A percentile compares a stretch with the other conserved stretches of the same genome.
Conservation (phyloP, 208 protist species). For the Acanthamoeba lenticulata region DNA sequence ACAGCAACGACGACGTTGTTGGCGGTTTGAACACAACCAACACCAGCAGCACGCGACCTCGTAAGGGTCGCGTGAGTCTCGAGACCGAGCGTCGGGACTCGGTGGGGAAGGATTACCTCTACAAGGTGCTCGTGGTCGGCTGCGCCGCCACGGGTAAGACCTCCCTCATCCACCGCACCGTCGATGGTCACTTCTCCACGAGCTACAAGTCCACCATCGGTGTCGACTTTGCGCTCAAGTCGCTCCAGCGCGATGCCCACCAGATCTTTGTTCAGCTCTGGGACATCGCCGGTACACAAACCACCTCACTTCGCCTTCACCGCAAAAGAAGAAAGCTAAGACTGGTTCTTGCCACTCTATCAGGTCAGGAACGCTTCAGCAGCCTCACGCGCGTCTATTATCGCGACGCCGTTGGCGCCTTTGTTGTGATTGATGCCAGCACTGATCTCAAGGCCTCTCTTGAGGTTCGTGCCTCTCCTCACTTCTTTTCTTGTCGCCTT, state of each 20-base stretch:
- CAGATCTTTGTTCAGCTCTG: constrained; percentile 72
- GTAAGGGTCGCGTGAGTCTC: not conserved
- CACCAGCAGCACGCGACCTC: not conserved
- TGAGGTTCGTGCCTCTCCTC: constrained; percentile 65
- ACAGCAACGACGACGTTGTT: not conserved
- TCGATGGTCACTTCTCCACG: constrained; percentile 68
- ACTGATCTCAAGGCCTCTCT: not conserved
- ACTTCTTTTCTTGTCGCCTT: not conserved
- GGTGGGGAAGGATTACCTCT: constrained; percentile 62
- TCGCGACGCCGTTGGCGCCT: not conserved
- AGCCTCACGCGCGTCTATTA: not conserved
- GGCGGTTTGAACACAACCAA: not conserved
- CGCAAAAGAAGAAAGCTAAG: not conserved
- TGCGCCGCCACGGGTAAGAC: constrained; percentile 88
- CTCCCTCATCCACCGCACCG: constrained; percentile 76
- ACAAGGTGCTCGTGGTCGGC: constrained; percentile 83
- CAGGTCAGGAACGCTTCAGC: not conserved
- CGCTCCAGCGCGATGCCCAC: constrained; percentile 79
- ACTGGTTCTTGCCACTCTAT: not conserved
- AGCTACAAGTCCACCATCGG: constrained; percentile 75
- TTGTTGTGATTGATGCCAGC: not conserved
- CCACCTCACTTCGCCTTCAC: not conserved
- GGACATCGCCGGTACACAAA: constrained; percentile 74
- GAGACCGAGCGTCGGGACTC: not conserved
- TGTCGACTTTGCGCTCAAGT: constrained; percentile 86